These are phyloP conservation scores for Saksenaea oblongispora DNA, from an alignment of 371 early-diverging fungal genomes.

Conservation along the genomic window DNA sequence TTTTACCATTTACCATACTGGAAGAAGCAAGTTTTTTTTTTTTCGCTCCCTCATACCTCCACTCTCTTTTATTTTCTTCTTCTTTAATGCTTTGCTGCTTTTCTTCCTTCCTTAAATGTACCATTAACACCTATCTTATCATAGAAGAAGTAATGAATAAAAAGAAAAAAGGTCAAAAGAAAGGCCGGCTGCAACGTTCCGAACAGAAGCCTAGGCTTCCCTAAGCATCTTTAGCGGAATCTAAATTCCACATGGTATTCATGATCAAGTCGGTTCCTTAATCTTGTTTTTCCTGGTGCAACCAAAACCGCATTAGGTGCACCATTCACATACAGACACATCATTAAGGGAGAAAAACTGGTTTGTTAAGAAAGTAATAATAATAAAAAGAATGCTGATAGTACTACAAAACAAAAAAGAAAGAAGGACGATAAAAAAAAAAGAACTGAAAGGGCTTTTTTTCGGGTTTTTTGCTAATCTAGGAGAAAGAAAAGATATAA, in stretches of 20 bases:
- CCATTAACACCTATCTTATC: not conserved
- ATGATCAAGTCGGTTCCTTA: not conserved
- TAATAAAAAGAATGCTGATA: slow-evolving; percentile 1
- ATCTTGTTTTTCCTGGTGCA: not conserved
- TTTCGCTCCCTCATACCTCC: not conserved
- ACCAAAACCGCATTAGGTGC: too few species aligned
- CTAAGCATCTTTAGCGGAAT: not conserved
- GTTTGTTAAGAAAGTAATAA: not conserved
- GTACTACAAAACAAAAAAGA: slow-evolving; percentile 7
- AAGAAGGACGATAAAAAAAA: not conserved
- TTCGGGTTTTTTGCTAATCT: not conserved
- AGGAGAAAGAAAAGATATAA: not conserved
- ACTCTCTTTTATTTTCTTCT: not conserved
- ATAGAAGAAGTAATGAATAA: slow-evolving; percentile 1
- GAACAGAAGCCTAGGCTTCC: too few species aligned
- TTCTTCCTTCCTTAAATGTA: slow-evolving; percentile 1
- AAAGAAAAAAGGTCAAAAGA: too few species aligned
- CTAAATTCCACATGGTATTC: not conserved
- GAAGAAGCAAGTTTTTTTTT: too few species aligned
- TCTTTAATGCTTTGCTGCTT: not conserved
- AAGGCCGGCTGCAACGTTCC: too few species aligned
- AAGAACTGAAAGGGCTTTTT: not conserved
- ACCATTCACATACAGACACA: not conserved
- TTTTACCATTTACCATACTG: not conserved
- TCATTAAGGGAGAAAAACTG: not conserved